A percentile compares a stretch with the other conserved stretches of the same genome.
phyloP scores from a whole-genome alignment of 2,329 filamentous ascomycete species.

The Albophoma yamanashiensis region DNA sequence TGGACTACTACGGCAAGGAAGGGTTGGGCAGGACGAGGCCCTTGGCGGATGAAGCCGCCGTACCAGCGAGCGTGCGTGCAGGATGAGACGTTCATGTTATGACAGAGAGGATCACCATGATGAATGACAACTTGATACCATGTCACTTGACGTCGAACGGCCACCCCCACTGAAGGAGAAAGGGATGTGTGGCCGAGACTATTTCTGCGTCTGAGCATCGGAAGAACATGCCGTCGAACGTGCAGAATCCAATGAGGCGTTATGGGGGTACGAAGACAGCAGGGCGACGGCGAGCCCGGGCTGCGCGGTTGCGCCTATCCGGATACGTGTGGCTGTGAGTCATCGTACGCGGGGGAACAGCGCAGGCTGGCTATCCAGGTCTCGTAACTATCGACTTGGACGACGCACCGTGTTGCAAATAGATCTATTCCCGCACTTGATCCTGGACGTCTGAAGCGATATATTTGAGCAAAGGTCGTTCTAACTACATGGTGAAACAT shows the following conservation, averaged over 20 bases:
- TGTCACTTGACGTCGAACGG: not conserved
- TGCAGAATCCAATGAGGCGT: not conserved
- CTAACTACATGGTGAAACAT: not conserved
- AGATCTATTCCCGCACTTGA: not conserved
- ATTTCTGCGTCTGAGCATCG: not conserved
- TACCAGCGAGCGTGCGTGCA: not conserved
- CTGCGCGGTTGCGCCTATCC: not conserved
- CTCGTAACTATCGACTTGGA: not conserved
- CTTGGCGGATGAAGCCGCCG: conserved; percentile 12
- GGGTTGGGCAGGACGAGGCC: conserved; percentile 72
- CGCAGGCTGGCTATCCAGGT: not conserved
- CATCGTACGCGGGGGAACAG: not conserved
- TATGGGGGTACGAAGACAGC: not conserved
- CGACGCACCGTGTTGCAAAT: not conserved
- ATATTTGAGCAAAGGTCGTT: not conserved
- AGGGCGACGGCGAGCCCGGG: not conserved
- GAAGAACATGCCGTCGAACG: not conserved
- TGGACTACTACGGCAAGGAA: conserved; percentile 96
- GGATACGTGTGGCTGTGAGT: not conserved
- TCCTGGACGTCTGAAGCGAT: not conserved
- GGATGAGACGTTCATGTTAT: not conserved
- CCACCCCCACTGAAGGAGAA: not conserved
- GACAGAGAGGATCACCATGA: not conserved
- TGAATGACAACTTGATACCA: not conserved
- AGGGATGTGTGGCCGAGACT: not conserved